Conservation (phyloP, 768 basidiomycete genomes). For the Clavulina sp. region DNA sequence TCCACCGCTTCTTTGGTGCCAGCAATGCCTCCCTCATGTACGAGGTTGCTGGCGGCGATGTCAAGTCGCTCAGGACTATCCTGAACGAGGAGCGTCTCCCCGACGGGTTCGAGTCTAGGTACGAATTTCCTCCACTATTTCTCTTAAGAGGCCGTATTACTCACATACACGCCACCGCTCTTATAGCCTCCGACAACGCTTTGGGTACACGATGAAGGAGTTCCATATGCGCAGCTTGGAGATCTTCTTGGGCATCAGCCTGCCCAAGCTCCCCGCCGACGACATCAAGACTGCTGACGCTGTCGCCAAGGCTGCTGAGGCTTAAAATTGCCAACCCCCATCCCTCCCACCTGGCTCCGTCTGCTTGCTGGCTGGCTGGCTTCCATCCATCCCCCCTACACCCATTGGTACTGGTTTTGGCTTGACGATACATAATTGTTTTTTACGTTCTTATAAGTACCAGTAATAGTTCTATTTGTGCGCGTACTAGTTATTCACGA, state of each 20-base stretch:
- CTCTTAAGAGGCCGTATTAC: background rate
- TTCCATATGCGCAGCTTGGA: background rate
- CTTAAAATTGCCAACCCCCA: no score
- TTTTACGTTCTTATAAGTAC: no score
- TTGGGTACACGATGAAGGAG: background rate
- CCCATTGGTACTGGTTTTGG: no score
- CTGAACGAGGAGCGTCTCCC: constrained; percentile 53
- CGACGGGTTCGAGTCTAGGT: constrained; percentile 46
- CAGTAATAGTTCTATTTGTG: no score
- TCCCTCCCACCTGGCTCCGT: no score
- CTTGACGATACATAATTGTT: no score
- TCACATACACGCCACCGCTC: background rate
- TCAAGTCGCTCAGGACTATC: constrained; percentile 35
- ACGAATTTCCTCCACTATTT: background rate
- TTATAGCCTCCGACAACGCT: background rate
- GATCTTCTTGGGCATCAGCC: background rate
- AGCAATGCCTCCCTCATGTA: constrained; percentile 23
- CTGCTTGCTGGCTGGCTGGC: no score
- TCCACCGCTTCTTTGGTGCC: constrained; percentile 47
- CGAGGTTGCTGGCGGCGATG: constrained; percentile 48
- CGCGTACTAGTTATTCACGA: no score
- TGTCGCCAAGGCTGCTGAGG: no score
- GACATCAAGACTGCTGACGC: no score
- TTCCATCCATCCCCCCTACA: no score
- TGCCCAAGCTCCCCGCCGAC: no score